Base-by-base conservation (phyloP, 163 green algal genomes). In the Smithsoniella earleae region DNA sequence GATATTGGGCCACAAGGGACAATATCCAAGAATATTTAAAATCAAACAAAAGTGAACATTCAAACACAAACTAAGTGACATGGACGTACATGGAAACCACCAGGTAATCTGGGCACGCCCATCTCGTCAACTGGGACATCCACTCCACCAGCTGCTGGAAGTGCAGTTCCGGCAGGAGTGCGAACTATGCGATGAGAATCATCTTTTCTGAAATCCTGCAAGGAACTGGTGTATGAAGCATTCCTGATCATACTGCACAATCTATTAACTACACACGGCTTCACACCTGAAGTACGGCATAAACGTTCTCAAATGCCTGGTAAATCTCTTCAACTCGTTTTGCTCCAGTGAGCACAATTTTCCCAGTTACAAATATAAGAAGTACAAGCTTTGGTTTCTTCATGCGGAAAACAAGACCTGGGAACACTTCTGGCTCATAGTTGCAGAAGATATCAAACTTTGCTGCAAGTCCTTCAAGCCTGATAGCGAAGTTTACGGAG, bases 351-450 rank as follows among this genome's bases (percentile, higher is more conserved):
- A 97, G 77, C 3, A 98, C 91, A 33, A 98, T 92, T 83, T 99
- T 99, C 63, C 94, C 94, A 2, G 86, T 95, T 2, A 99, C 94
- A 78, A 99, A 99, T 77, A 99, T 96, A 30, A 99, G 86, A 69
- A 99, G 87, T 73, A 99, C 94, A 22, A 99, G 91, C 83, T 99
- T 99, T 55, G 94, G 94, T 62, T 89, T 72, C 74, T 90, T 89
- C 93, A 99, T 98, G 46, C 92, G 86, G 84, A 98, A 99, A 75
- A 99, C 98, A 36, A 98, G 82, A 30, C 94, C 94, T 16, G 94
- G 94, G 72, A 99, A 99, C 40, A 99, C 86, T 87, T 99, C 94
- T 13, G 94, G 94, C 83, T 99, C 94, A 77, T 99, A 99, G 83
- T 96, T 69, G 25, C 58, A 69, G 25, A 69, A 69, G 27, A 69